Evolutionary conservation across 2,329 filamentous ascomycete species (phyloP), one percentile per base, ranked within the genome.

Genomic region (Elsinoe fawcettii): DNA sequence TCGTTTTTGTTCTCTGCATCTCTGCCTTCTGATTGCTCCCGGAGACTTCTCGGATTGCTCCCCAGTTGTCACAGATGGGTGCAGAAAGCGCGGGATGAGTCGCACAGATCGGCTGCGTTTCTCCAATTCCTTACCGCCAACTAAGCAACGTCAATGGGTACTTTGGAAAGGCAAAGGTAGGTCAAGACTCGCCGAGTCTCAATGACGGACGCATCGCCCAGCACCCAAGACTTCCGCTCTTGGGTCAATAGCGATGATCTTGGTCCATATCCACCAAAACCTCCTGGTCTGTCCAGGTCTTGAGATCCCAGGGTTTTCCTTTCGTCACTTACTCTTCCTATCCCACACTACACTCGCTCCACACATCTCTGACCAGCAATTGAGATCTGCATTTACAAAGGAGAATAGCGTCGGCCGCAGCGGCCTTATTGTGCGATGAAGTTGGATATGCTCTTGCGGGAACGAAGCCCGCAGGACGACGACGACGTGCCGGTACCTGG

Each of bases 161-260:
- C 5, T 14, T 30, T 11, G 8, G 14, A 23, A 23, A 53, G 49
- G 27, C 30, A 53, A 44, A 53, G 49, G 27, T 32, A 53, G 27
- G 49, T 36, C 49, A 53, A 53, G 49, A 53, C 27, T 37, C 22
- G 49, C 49, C 49, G 18, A 53, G 49, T 37, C 16, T 53, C 9
- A 23, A 53, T 53, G 30, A 37, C 49, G 30, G 49, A 53, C 49
- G 49, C 49, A 36, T 53, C 49, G 49, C 49, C 49, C 49, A 53
- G 49, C 49, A 37, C 30, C 49, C 49, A 53, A 53, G 49, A 27
- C 49, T 53, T 51, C 2, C 46, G 30, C 25, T 34, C 46, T 51
- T 36, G 49, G 27, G 30, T 27, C 49, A 16, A 16, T 9, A 30
- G 46, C 30, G 49, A 37, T 53, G 49, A 53, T 53, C 49, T 20